Conservation (phyloP, 176 grass and related monocot genomes). For the Miscanthus lutarioriparius region DNA sequence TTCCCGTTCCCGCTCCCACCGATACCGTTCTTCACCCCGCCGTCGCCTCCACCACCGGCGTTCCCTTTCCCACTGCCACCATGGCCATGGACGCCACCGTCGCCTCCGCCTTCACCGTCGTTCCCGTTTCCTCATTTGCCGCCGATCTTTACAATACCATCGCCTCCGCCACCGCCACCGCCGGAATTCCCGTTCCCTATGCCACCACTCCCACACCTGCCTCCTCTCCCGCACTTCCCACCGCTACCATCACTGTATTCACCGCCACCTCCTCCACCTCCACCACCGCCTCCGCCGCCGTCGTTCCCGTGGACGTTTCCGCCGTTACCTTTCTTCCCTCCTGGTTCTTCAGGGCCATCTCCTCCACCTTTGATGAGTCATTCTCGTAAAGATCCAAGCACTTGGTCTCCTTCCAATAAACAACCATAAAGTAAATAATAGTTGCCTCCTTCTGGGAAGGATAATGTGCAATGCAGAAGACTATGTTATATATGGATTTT, state of each 20-base stretch:
- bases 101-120: constrained; percentile 12
- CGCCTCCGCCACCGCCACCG: constrained; percentile 41
- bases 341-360: constrained; percentile 37
- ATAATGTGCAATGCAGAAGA: neutral
- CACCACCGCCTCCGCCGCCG: constrained; percentile 43
- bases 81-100: constrained; percentile 33
- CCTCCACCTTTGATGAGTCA: constrained; percentile 30
- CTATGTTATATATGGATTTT: neutral
- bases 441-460: neutral
- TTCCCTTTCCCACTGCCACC: constrained; percentile 55
- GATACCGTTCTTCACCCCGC: constrained; percentile 45
- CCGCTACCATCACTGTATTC: constrained; percentile 32
- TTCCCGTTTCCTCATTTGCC: constrained; percentile 53
- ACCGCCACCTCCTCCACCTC: constrained; percentile 36
- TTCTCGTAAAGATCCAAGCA: constrained; percentile 42
- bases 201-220: constrained; percentile 51
- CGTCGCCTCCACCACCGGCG: constrained; percentile 44
- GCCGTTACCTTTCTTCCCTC: constrained; percentile 51
- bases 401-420: constrained; percentile 23
- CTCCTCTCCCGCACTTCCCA: constrained; percentile 43
- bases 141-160: constrained; percentile 29
- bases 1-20: constrained; percentile 57
- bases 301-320: constrained; percentile 59
- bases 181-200: constrained; percentile 34
- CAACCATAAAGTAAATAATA: constrained; percentile 31